Conservation (phyloP, 2,329 filamentous ascomycete genomes). For the Tolypocladium nubicola region DNA sequence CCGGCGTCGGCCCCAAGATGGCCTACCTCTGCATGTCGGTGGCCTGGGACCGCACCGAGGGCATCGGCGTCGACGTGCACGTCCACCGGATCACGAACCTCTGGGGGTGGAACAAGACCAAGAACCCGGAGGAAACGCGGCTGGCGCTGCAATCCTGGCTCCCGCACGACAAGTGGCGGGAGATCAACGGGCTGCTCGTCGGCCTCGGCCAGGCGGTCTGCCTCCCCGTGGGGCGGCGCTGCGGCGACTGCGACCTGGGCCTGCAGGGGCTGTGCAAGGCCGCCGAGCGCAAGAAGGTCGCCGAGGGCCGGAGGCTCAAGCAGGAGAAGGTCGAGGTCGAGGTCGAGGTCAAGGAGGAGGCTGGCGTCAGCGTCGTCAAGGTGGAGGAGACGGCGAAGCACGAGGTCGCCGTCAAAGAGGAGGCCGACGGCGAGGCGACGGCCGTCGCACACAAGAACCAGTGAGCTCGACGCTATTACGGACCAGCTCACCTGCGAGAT, state of each 20-base stretch:
- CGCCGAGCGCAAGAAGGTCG: slow-evolving; percentile 55
- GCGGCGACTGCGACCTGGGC: slow-evolving; percentile 78
- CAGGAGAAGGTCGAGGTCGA: slow-evolving; percentile 12
- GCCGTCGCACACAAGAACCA: not conserved
- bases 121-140: slow-evolving; percentile 73
- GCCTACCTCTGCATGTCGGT: slow-evolving; percentile 77
- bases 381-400: slow-evolving; percentile 12
- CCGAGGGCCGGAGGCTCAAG: slow-evolving; percentile 39
- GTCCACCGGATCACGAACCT: slow-evolving; percentile 91
- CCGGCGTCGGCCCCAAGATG: slow-evolving; percentile 93
- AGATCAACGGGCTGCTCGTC: slow-evolving; percentile 84
- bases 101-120: slow-evolving; percentile 83
- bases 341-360: slow-evolving; percentile 12
- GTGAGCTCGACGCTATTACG: not conserved
- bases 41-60: slow-evolving; percentile 52
- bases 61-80: slow-evolving; percentile 90
- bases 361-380: slow-evolving; percentile 9
- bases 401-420: slow-evolving; percentile 1
- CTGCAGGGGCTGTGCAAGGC: slow-evolving; percentile 64
- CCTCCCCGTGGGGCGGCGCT: slow-evolving; percentile 66
- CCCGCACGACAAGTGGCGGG: slow-evolving; percentile 75
- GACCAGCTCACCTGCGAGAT: not conserved
- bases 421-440: not conserved
- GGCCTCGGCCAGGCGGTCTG: slow-evolving; percentile 84
- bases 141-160: slow-evolving; percentile 70